These are phyloP conservation scores for Phytophthora rubi DNA, from an alignment of 352 stramenopile species.

Conservation along the genomic window DNA sequence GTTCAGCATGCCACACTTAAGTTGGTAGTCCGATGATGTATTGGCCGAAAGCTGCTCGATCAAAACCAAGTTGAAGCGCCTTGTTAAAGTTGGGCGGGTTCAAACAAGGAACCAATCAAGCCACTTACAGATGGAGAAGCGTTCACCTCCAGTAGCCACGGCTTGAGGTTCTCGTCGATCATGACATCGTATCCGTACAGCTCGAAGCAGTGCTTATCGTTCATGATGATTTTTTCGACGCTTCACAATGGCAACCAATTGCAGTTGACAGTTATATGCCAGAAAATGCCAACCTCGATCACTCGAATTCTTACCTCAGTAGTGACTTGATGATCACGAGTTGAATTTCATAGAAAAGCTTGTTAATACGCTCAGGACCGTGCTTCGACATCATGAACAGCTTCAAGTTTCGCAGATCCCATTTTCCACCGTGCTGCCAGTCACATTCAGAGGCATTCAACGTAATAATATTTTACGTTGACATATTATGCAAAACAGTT, in stretches of 20 bases:
- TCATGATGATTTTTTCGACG: constrained; percentile 95
- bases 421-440: constrained; percentile 88
- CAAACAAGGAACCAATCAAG: no score
- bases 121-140: constrained; percentile 86
- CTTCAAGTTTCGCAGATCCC: constrained; percentile 92
- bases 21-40: constrained; percentile 90
- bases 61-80: neutral
- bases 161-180: constrained; percentile 92
- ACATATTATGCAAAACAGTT: no score
- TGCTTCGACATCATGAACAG: constrained; percentile 92
- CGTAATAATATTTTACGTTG: no score
- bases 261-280: neutral
- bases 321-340: constrained; percentile 89
- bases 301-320: constrained; percentile 43
- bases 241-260: constrained; percentile 14
- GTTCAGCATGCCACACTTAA: constrained; percentile 95
- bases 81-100: neutral
- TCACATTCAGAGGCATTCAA: neutral
- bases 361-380: constrained; percentile 76
- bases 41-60: constrained; percentile 85
- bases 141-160: constrained; percentile 95
- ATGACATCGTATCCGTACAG: constrained; percentile 95
- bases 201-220: constrained; percentile 96
- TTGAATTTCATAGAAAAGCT: constrained; percentile 92
- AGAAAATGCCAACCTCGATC: neutral